Percentiles rank a stretch among this genome's conserved stretches.
phyloP scores from a whole-genome alignment of 2,329 filamentous ascomycete species.

The Westerdykella sp. region DNA sequence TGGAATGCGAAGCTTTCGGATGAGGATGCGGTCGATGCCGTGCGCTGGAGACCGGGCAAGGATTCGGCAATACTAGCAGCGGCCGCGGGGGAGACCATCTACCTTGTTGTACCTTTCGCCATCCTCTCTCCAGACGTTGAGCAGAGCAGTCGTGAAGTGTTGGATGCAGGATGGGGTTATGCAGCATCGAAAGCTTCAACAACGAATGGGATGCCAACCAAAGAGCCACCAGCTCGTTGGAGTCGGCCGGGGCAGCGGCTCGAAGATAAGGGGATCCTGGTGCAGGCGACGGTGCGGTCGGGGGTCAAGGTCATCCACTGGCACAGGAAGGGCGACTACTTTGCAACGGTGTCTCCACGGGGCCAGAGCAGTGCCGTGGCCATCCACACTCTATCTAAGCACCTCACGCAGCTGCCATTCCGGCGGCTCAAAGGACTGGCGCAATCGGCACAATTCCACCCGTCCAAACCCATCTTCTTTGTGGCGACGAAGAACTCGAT shows the following conservation, averaged over 20 bases:
- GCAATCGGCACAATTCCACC: conserved; percentile 91
- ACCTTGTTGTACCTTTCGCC: conserved; percentile 66
- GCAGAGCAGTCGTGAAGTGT: conserved; percentile 63
- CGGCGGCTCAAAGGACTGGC: conserved; percentile 67
- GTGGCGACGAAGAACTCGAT: conserved; percentile 92
- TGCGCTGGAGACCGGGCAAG: conserved; percentile 81
- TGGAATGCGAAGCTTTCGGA: conserved; percentile 76
- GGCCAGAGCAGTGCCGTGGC: conserved; percentile 75
- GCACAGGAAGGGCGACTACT: conserved; percentile 92
- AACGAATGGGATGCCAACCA: conserved; percentile 53
- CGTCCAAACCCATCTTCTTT: conserved; percentile 86
- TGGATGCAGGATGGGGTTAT: conserved; percentile 91
- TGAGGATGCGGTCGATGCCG: conserved; percentile 73
- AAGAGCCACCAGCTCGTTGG: conserved; percentile 77
- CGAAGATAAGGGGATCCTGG: conserved; percentile 69
- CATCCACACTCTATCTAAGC: conserved; percentile 92
- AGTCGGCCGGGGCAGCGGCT: conserved; percentile 67
- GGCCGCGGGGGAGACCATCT: conserved; percentile 77
- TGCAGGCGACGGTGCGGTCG: conserved; percentile 73
- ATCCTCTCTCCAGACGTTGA: conserved; percentile 67
- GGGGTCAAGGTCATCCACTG: conserved; percentile 83
- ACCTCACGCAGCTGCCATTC: conserved; percentile 93
- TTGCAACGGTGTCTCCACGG: conserved; percentile 80
- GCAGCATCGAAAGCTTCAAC: conserved; percentile 59
- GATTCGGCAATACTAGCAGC: conserved; percentile 78